These are phyloP conservation scores for Macrotyloma uniflorum DNA, from an alignment of 306 rosid genomes.

Conservation along the genomic window DNA sequence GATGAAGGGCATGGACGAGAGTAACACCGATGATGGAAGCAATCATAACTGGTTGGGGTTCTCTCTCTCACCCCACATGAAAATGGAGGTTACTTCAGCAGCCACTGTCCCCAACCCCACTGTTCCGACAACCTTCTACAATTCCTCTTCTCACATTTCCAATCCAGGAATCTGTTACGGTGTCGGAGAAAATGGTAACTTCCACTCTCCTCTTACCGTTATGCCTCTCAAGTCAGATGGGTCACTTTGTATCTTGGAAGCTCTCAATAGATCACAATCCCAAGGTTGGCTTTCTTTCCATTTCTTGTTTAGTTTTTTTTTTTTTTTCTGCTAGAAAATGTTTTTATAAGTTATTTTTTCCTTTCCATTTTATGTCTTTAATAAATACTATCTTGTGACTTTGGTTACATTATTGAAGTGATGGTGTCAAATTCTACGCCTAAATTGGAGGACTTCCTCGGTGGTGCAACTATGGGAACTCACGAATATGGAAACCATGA, in stretches of 20 bases:
- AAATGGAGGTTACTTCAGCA: conserved; percentile 59
- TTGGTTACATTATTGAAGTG: conserved; percentile 40
- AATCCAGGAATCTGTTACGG: conserved; percentile 59
- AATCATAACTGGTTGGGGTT: conserved; percentile 89
- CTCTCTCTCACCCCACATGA: conserved; percentile 89
- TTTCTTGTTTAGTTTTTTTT: not conserved
- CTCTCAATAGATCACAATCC: conserved; percentile 69
- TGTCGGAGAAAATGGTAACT: conserved; percentile 51
- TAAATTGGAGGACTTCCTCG: conserved; percentile 85
- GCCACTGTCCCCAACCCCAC: conserved; percentile 34
- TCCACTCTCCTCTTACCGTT: conserved; percentile 66
- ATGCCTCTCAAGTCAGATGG: conserved; percentile 97
- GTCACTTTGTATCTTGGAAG: conserved; percentile 91
- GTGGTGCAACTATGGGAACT: conserved; percentile 76
- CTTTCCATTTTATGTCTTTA: not conserved
- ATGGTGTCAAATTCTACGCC: conserved; percentile 78
- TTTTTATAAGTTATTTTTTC: not conserved
- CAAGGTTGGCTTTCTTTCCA: conserved; percentile 52
- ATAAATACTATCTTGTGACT: not conserved
- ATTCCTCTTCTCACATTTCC: conserved; percentile 48
- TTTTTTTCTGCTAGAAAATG: not conserved
- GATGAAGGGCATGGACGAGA: conserved; percentile 76
- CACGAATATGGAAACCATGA: conserved; percentile 66
- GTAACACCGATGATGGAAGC: conserved; percentile 38
- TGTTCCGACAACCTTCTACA: conserved; percentile 56